Base-by-base conservation (phyloP, 2,329 filamentous ascomycete species). In the Diaporthe humulicola region DNA sequence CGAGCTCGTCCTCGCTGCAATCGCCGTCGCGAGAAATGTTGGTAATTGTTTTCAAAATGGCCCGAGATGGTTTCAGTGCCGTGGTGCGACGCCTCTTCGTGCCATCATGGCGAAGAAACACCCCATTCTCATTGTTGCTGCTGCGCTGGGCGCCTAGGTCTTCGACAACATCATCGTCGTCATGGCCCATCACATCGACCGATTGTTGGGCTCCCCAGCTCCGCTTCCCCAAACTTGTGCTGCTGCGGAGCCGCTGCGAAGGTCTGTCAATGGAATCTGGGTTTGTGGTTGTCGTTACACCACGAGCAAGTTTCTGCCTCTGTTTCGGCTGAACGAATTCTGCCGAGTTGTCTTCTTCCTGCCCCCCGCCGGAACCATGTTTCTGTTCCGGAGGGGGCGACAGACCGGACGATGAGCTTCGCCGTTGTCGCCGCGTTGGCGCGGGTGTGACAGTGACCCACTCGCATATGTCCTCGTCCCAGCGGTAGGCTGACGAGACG, bases 381-480 rank as follows among this genome's bases (percentile, higher is more conserved):
- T 73, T 19, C 64, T 36, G 19, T 56, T 42, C 28, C 66, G 30
- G 17, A 54, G 45, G n/a, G 40, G 66, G 40, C 36, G 25, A 60
- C 45, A 67, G 30, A 25, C 45, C 50, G 64, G 30, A 33, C n/a
- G 54, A 40, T 10, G 42, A 12, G 19, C 45, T 50, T 61, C 45
- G 50, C 25, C 48, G 60, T 17, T 30, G 19, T n/a, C 48, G 50
- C 40, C 56, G 56, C 15, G 30, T n/a, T 25, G 60, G 61, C 30
- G 56, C 69, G 22, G 69, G 73, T 12, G 77, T 80, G 8, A 76
- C 76, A 3, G 79, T 77, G 17, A 84, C 80, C 82, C 82, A 84
- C 76, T 84, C 83, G 73, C 82, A 82, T 69, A 84, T 84, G n/a
- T 80, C 82, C 30, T 83, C 83, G 30, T 84, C 83, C 83, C 83